Conservation (phyloP, 2,329 filamentous ascomycete genomes). For the Aspergillus ustus region DNA sequence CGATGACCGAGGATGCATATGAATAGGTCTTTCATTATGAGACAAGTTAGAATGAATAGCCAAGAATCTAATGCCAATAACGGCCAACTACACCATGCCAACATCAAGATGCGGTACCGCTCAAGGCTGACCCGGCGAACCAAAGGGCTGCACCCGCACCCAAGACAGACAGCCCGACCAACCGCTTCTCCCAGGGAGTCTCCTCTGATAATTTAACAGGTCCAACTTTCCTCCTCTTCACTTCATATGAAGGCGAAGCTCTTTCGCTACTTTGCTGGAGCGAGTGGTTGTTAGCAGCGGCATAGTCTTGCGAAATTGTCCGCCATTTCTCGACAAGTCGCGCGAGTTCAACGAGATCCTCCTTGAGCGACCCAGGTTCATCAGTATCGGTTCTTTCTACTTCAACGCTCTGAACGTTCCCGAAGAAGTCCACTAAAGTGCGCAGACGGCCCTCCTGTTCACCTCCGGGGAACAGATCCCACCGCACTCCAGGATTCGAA, state of each 20-base stretch:
- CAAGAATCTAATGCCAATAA: conserved; percentile 9
- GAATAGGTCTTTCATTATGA: not conserved
- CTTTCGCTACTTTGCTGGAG: conserved; percentile 20
- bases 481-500: conserved; percentile 86
- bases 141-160: conserved; percentile 42
- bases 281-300: conserved; percentile 31
- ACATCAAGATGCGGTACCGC: conserved; percentile 27
- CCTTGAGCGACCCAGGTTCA: conserved; percentile 57
- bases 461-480: conserved; percentile 91
- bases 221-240: conserved; percentile 48
- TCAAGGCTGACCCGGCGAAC: conserved; percentile 42
- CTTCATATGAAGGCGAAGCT: conserved; percentile 21
- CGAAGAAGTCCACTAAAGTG: conserved; percentile 94
- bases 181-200: conserved; percentile 65
- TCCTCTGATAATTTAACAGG: conserved; percentile 67
- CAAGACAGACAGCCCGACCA: conserved; percentile 41
- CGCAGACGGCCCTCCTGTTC: conserved; percentile 76
- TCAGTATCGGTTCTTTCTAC: conserved; percentile 68
- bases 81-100: not conserved
- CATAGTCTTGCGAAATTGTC: conserved; percentile 40
- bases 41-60: conserved; percentile 2
- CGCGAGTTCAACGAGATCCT: conserved; percentile 77
- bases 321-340: conserved; percentile 60
- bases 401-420: conserved; percentile 96
- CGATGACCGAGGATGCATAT: not conserved